phyloP scores from a whole-genome alignment of 805 yeast genomes.

The Cyberlindnera mycetangii region DNA sequence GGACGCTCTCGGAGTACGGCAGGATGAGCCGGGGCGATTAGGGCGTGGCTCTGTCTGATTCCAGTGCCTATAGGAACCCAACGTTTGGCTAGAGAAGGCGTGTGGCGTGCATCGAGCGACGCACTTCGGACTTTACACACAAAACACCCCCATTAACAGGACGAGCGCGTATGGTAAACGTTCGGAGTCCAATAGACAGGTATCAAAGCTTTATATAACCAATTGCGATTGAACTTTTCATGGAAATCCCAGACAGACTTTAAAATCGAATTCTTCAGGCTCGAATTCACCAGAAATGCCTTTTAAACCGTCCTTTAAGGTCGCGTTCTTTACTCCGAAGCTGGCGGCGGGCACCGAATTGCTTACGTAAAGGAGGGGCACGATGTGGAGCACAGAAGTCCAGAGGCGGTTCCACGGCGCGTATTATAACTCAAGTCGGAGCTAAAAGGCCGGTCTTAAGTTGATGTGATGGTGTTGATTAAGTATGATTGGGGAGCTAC shows the following conservation, averaged over 20 bases:
- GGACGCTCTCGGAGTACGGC: slow-evolving; percentile 3
- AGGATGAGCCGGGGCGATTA: neutral
- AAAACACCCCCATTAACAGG: slow-evolving; percentile 5
- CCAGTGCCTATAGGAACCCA: slow-evolving; percentile 8
- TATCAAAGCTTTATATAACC: too few relatives aligned
- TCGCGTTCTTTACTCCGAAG: slow-evolving; percentile 11
- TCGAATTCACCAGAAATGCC: neutral
- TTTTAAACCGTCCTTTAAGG: neutral
- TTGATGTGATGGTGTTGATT: neutral
- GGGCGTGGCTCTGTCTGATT: slow-evolving; percentile 3
- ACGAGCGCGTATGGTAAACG: neutral
- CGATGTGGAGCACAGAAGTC: slow-evolving; percentile 17
- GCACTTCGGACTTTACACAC: slow-evolving; percentile 16
- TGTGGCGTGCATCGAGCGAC: slow-evolving; percentile 7
- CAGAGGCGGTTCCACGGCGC: slow-evolving; percentile 3
- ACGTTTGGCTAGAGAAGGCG: neutral
- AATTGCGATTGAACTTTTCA: too few relatives aligned
- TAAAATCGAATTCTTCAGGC: neutral
- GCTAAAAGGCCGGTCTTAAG: neutral
- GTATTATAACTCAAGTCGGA: slow-evolving; percentile 1
- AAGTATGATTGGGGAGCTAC: too few relatives aligned
- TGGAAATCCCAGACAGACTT: neutral
- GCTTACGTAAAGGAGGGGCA: slow-evolving; percentile 22
- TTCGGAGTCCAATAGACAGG: slow-evolving; percentile 7
- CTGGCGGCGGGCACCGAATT: neutral